Percentiles rank a stretch among this genome's conserved stretches.
These are phyloP conservation scores for Aspergillus hortae DNA, from an alignment of 2,329 filamentous ascomycete species.

Conservation along the genomic window DNA sequence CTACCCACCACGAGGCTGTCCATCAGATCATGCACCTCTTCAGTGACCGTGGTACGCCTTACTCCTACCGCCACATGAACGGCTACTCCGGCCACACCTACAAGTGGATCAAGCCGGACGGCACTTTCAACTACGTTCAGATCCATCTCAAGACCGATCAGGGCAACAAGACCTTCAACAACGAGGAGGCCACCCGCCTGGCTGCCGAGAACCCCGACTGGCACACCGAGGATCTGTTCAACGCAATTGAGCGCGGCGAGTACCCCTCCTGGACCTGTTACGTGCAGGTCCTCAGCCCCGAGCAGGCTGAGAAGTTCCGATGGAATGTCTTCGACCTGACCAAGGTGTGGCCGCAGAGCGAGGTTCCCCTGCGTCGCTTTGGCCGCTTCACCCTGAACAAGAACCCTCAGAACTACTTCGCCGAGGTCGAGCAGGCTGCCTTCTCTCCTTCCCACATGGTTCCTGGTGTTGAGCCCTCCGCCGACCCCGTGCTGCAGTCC, in stretches of 20 bases:
- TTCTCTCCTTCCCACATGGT: conserved; percentile 66
- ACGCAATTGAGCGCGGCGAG: conserved; percentile 60
- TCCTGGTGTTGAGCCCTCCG: conserved; percentile 65
- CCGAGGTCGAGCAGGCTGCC: conserved; percentile 67
- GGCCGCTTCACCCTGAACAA: conserved; percentile 63
- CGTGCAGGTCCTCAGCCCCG: conserved; percentile 60
- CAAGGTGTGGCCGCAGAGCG: conserved; percentile 64
- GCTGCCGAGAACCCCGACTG: conserved; percentile 59
- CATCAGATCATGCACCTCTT: conserved; percentile 66
- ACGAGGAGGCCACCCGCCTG: conserved; percentile 54
- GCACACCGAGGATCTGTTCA: conserved; percentile 61
- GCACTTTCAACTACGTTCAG: conserved; percentile 64
- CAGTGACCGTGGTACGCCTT: conserved; percentile 63
- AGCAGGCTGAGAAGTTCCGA: conserved; percentile 58
- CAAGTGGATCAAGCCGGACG: conserved; percentile 64
- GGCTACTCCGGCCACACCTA: conserved; percentile 65
- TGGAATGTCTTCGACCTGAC: conserved; percentile 68
- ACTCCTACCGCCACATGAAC: conserved; percentile 64
- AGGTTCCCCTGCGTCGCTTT: conserved; percentile 59
- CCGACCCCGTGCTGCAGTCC: conserved; percentile 66
- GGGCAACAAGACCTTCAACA: conserved; percentile 58
- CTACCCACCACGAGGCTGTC: conserved; percentile 58
- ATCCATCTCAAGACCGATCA: conserved; percentile 63
- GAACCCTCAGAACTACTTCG: conserved; percentile 66
- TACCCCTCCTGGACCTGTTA: conserved; percentile 62